Evolutionary conservation across 257 asterid species (phyloP).

Genomic region (Petrea volubilis): DNA sequence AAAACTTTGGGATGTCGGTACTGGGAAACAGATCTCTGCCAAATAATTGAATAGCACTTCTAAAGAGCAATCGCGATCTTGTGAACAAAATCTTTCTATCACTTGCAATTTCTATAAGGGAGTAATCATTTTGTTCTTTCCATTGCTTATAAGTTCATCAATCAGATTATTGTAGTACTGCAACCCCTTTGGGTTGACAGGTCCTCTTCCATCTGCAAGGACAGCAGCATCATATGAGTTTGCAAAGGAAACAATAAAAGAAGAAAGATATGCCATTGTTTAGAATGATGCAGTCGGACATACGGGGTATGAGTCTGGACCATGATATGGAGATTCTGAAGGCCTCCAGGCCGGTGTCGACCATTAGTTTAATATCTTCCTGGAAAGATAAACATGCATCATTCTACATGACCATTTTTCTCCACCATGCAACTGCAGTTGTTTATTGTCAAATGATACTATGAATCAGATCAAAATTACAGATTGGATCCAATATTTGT

Average conservation of each 20-base stretch:
- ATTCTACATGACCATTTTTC: neutral
- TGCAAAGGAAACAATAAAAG: neutral
- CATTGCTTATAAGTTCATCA: conserved; percentile 42
- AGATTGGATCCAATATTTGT: neutral
- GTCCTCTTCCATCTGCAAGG: conserved; percentile 44
- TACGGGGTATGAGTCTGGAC: conserved; percentile 52
- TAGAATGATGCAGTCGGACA: conserved; percentile 10
- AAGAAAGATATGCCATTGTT: neutral
- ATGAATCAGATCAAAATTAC: neutral
- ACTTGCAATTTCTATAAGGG: neutral
- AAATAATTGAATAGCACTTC: neutral
- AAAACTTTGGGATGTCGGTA: neutral
- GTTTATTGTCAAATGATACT: neutral
- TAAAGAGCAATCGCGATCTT: no score
- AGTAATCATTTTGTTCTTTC: conserved; percentile 26
- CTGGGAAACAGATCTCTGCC: neutral
- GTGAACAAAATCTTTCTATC: neutral
- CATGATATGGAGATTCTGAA: conserved; percentile 45
- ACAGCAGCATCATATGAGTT: conserved; percentile 10
- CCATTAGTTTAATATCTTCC: conserved; percentile 42
- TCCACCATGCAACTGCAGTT: neutral
- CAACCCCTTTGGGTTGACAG: conserved; percentile 44
- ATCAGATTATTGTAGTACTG: conserved; percentile 57
- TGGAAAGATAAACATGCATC: neutral
- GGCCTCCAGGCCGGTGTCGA: conserved; percentile 37